Percentiles rank a stretch among this genome's conserved stretches.
phyloP scores from a whole-genome alignment of 257 asterid genomes.

The Dorcoceras hygrometricum region DNA sequence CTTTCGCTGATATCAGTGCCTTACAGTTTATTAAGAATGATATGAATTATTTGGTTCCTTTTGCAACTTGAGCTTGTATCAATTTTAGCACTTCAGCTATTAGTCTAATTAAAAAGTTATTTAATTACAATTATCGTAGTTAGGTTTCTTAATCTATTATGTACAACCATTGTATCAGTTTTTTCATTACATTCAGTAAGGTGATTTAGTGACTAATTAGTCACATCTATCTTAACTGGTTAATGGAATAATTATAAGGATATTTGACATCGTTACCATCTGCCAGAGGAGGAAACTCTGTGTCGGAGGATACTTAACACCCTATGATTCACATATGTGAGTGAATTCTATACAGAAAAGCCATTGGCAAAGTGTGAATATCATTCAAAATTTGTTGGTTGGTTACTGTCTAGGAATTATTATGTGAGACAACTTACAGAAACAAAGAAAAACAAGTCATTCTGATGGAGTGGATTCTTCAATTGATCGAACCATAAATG shows the following conservation, averaged over 20 bases:
- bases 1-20: background rate
- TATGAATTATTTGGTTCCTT: background rate
- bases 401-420: background rate
- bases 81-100: background rate
- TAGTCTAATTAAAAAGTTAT: no score
- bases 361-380: background rate
- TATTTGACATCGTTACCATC: no score
- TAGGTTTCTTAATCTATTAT: background rate
- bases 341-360: background rate
- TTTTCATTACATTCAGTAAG: no score
- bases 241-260: background rate
- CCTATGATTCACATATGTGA: background rate
- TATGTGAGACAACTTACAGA: background rate
- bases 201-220: no score
- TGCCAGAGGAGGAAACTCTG: background rate
- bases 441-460: background rate
- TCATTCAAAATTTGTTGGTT: background rate
- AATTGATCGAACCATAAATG: background rate
- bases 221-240: background rate
- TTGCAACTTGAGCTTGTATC: background rate
- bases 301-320: background rate
- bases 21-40: background rate
- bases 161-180: background rate
- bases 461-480: background rate
- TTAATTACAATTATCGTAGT: background rate